A percentile compares a stretch with the other conserved stretches of the same genome.
Evolutionary conservation across 176 grass and related monocot genomes (phyloP).

Genomic region (Themeda triandra): DNA sequence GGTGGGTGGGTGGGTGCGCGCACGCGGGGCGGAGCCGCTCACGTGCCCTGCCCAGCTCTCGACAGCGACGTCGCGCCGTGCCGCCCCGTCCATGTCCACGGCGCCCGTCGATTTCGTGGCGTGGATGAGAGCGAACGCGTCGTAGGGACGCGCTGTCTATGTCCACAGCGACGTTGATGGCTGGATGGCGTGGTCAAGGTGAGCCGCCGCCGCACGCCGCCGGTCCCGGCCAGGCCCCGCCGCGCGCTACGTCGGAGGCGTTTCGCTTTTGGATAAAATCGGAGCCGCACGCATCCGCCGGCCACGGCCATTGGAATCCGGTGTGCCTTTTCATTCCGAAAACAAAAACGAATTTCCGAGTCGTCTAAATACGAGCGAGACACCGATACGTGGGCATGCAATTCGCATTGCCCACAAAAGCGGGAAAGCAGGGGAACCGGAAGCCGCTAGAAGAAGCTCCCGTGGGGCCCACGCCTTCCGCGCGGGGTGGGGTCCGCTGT

Average conservation of each 20-base stretch:
- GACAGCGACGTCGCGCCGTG: not conserved
- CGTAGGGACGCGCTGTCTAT: not conserved
- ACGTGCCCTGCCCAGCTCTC: not conserved
- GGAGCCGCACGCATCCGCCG: not conserved
- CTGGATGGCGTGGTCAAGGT: not conserved
- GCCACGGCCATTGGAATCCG: not conserved
- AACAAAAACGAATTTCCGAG: not conserved
- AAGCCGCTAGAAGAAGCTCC: not conserved
- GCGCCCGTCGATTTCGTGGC: not conserved
- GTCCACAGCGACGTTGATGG: not conserved
- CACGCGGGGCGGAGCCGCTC: not conserved
- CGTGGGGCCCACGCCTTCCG: not conserved
- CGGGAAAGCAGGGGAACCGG: not conserved
- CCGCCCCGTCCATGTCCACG: not conserved
- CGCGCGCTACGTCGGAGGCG: too few relatives aligned
- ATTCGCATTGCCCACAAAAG: not conserved
- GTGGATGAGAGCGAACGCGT: not conserved
- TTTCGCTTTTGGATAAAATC: too few relatives aligned
- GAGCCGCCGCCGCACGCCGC: not conserved
- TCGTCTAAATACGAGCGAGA: not conserved
- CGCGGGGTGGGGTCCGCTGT: not conserved
- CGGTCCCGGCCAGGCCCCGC: too few relatives aligned
- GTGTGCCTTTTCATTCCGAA: not conserved
- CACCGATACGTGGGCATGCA: not conserved
- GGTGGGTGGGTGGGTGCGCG: not conserved